Base-by-base conservation (phyloP, 441 rosid genomes). In the Iberis amara region DNA sequence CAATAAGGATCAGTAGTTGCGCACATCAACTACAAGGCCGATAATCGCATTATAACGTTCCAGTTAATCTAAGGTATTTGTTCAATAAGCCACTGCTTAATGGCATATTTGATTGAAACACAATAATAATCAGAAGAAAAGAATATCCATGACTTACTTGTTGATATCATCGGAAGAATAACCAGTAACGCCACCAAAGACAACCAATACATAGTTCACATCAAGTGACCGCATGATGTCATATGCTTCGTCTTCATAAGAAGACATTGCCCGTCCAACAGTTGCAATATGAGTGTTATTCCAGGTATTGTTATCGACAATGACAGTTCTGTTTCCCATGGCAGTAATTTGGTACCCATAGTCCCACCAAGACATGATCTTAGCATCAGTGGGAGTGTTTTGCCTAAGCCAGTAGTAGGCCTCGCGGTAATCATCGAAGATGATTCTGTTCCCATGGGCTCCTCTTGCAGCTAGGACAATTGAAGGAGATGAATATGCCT, bases 291-390 rank as follows among this genome's bases (percentile, higher is more conserved):
- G 99, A 3, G 99, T 92, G 76, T 92, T 92, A 68, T 92, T 92
- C 99, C 99, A 92, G 52, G 99, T 92, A 64, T 92, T 92, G 68
- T 92, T 92, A 71, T 92, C 99, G 26, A 92, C 99, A 45, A 92
- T 92, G 50, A 92, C 99, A 14, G 99, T 86, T 86, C 97, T 89
- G 71, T 89, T 92, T 64, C 96, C 99, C 99, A 92, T 92, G 64
- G 99, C 99, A 51, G 97, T 92, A 65, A 92, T 92, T 68, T 92
- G 99, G 71, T 91, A 88, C 57, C 98, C 98, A 62, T 91, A 91
- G 79, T 91, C 98, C 98, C 98, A 91, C 98, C 99, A 86, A 13
- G 99, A 92, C 99, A 92, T 92, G 70, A 92, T 76, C 79, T 92
- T 92, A 45, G 99, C 99, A 78, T 92, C 94, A n/a, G 72, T 76